These are phyloP conservation scores for Globisporangium orthogonon DNA, from an alignment of 352 stramenopile genomes.

Conservation along the genomic window DNA sequence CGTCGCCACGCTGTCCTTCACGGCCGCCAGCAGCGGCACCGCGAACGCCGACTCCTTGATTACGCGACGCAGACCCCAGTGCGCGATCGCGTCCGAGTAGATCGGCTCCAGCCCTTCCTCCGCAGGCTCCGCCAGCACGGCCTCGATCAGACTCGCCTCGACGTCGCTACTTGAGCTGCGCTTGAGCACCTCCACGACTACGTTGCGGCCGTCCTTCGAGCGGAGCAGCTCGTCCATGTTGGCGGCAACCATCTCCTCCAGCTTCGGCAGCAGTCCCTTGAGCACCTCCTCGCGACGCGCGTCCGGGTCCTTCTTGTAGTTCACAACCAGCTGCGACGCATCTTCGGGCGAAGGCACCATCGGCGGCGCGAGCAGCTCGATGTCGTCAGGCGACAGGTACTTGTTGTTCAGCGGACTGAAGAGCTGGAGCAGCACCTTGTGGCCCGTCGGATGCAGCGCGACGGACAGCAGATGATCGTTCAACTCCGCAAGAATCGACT, in stretches of 20 bases:
- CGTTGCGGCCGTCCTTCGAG: constrained; percentile 75
- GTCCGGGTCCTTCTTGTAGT: constrained; percentile 87
- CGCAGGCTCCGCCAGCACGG: constrained; percentile 30
- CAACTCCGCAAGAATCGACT: constrained; percentile 79
- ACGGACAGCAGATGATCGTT: constrained; percentile 71
- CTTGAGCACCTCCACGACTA: constrained; percentile 79
- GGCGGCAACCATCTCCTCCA: constrained; percentile 69
- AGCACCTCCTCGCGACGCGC: constrained; percentile 69
- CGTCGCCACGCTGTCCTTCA: constrained; percentile 29
- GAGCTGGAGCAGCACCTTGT: constrained; percentile 78
- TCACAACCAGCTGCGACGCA: constrained; percentile 50
- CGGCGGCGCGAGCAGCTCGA: constrained; percentile 61
- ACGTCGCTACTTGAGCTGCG: constrained; percentile 45
- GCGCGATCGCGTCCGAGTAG: constrained; percentile 64
- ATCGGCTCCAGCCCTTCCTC: constrained; percentile 46
- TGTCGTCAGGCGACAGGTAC: constrained; percentile 77
- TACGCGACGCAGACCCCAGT: constrained; percentile 64
- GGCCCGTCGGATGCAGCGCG: constrained; percentile 62
- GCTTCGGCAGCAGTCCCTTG: constrained; percentile 69
- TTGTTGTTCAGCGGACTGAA: constrained; percentile 77
- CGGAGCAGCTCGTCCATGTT: constrained; percentile 61
- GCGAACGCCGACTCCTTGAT: constrained; percentile 70
- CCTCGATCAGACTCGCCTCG: constrained; percentile 33
- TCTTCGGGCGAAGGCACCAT: constrained; percentile 68
- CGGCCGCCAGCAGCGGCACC: constrained; percentile 43